Base-by-base conservation (phyloP, 306 rosid genomes). In the Acacia confusa region DNA sequence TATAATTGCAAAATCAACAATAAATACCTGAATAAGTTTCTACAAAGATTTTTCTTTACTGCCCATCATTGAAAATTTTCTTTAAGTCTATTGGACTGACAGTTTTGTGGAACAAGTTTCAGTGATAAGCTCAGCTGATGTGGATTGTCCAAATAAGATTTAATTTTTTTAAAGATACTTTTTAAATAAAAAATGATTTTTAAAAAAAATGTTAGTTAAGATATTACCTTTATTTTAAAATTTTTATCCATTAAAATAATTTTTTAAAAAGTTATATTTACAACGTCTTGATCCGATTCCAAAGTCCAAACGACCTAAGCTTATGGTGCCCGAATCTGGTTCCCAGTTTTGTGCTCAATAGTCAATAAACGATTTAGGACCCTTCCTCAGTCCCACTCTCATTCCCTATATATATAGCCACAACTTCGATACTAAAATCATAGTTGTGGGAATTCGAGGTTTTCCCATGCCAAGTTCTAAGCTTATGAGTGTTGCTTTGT, bases 361-460 rank as follows among this genome's bases (percentile, higher is more conserved):
- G 61, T 45, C 61, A 40, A 72, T 78, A 79, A 61, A 70, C 69
- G 30, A 79, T 55, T 85, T 20, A 53, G 27, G 61, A 53, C 25
- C 61, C 61, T 34, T 36, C 7, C 27, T 53, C 61, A 53, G 4
- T 22, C 7, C 9, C 20, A 28, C 9, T 82, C 28, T 63, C 36
- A 25, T 55, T n/a, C 71, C 84, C 84, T 86, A 90, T 86, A 84
- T 38, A 84, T 38, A 84, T 76, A 88, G 43, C 79, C 67, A 3
- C 58, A n/a, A 64, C 72, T 83, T 79, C 82, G 40, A 10, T 38
- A 41, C 61, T 41, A 24, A 71, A 77, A 52, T 20, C 65, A 72
- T 40, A 52, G 7, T 34, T 19, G 70, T 76, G 71, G 47, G 68
- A 70, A 47, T 81, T 78, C 40, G 50, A 58, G 53, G 58, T 30